Evolutionary conservation across 352 stramenopile species (phyloP), one percentile per base, ranked within the genome.

Genomic region (Blastocystis sp.): DNA sequence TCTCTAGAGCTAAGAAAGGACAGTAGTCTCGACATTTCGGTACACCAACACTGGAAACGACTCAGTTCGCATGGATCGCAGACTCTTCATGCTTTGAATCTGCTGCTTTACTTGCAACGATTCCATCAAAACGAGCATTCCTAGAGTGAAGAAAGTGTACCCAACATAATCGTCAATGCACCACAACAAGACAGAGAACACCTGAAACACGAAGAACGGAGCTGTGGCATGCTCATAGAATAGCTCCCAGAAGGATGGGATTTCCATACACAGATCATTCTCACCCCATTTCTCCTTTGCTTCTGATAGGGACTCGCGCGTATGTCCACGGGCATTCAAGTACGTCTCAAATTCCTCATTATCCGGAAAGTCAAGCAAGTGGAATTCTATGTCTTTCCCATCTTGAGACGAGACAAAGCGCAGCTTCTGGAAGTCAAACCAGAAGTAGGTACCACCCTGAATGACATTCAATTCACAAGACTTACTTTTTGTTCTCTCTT

Each of bases 131-230:
- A 99, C 90, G 68, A 99, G 95, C 92, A 98, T 98, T 55, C 93
- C 92, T 11, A 99, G 92, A 61, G 97, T 99, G 89, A 99, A 98
- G n/a, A 98, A 92, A 41, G 95, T 96, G 92, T 99, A 99, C 91
- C 94, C 96, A 93, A 97, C 98, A 93, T 99, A 99, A 91, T 99
- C 97, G 92, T 99, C 97, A 15, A 99, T 92, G 92, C 95, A 97
- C 94, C 98, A 99, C 29, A 99, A 92, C 34, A 96, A 93, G 20
- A 98, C 96, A 90, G 96, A 98, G 68, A 99, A 97, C 69, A 99
- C 76, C 93, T 99, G 97, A 91, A 99, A 99, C 0, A 99, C 93
- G 79, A 98, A 98, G 56, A 99, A 95, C 20, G 97, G 97, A 89
- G 98, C 96, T 11, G 98, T 91, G 23, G 98, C 90, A 92, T 99